Evolutionary conservation across 176 grass and related monocot species (phyloP), one percentile per base, ranked within the genome.

Genomic region (Musa schizocarpa): DNA sequence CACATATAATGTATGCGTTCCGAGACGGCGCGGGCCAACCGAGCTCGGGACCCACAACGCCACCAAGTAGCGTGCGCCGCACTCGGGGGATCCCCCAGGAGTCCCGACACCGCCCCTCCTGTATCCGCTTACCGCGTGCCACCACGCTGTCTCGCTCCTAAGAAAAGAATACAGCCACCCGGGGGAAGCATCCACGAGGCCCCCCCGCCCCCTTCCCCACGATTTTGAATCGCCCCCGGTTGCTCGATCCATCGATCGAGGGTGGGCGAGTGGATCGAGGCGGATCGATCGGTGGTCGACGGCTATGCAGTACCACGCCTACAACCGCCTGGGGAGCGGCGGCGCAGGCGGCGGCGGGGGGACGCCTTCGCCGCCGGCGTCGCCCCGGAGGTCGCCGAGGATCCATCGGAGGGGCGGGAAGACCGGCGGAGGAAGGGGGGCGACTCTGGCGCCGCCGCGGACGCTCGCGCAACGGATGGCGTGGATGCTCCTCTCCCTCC

Each of bases 321-420:
- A 87, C 82, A 89, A 50, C 67, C 86, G 95, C 61, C 84, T 94
- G 61, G 95, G 95, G 23, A 85, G 77, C 84, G 23, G 79, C 66
- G 80, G 89, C 68, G 84, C 81, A 4, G 34, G 34, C 9, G 71
- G 71, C 21, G 20, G 50, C 8, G 71, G 51, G 27, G 74, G 74
- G 11, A 82, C 53, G 56, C 84, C 90, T 51, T 89, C 95, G 53
- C 90, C 90, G 48, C 95, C 95, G 29, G 64, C 86, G 2, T 91
- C 90, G 78, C 75, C 84, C 53, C 77, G 95, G 74, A 59, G 72
- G 74, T 85, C 80, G 82, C 90, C 88, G 65, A 75, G 80, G 77
- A 48, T 82, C 27, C 69, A 83, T 19, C 75, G 95, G 77, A 85
- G 65, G 68, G 22, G 81, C 3, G 73, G 65, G 70, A 93, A 87